phyloP scores from a whole-genome alignment of 139 green algal species.

The Asterochloris erici region DNA sequence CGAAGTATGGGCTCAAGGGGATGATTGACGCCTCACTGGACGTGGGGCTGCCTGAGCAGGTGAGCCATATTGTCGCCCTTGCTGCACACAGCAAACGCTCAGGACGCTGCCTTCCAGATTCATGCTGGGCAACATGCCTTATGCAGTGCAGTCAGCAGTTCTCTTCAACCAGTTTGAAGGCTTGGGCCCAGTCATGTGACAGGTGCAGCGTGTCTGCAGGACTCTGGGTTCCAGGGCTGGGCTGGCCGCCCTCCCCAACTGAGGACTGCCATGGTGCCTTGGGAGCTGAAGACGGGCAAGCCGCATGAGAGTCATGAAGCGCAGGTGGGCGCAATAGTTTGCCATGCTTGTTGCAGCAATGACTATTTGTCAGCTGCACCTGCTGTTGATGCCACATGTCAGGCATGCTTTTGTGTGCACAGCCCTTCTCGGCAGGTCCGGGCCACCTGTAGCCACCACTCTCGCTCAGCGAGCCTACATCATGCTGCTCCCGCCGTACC shows the following conservation, averaged over 20 bases:
- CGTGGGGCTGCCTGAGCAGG: constrained; percentile 11
- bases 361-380: not conserved
- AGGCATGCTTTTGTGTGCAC: not conserved
- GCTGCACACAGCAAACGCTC: not conserved
- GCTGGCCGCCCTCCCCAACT: too few relatives aligned
- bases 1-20: constrained; percentile 89
- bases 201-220: too few relatives aligned
- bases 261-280: constrained; percentile 61
- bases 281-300: constrained; percentile 95
- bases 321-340: constrained; percentile 46
- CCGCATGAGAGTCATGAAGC: constrained; percentile 56
- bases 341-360: too few relatives aligned
- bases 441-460: too few relatives aligned
- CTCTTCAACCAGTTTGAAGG: too few relatives aligned
- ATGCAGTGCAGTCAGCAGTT: too few relatives aligned
- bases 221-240: not conserved
- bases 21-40: constrained; percentile 80
- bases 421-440: not conserved
- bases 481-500: too few relatives aligned
- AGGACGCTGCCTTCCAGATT: not conserved
- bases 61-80: not conserved
- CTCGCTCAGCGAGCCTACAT: too few relatives aligned
- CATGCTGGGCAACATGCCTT: too few relatives aligned
- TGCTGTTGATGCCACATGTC: not conserved
- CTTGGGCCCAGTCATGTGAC: too few relatives aligned